phyloP scores from a whole-genome alignment of 495 filamentous ascomycete species.

The Pseudoneurospora amorphoporcata region DNA sequence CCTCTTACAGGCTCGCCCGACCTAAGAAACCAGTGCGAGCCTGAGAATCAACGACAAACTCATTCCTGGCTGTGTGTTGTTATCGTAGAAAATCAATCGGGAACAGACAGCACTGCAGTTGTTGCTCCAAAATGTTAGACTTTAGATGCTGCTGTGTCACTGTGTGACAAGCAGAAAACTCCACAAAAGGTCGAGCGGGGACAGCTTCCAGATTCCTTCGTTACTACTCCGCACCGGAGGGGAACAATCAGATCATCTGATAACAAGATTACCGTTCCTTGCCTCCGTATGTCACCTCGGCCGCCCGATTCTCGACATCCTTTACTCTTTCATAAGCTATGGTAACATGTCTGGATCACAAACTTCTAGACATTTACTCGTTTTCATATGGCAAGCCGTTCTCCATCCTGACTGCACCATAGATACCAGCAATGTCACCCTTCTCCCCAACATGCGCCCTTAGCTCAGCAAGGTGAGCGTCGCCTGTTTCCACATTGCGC shows the following conservation, averaged over 20 bases:
- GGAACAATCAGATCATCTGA: not conserved
- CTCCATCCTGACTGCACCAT: slow-evolving; percentile 63
- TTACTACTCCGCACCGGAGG: not conserved
- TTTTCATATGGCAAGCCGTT: slow-evolving; percentile 63
- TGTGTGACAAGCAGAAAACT: not conserved
- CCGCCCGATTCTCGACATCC: not conserved
- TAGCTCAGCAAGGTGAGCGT: slow-evolving; percentile 53
- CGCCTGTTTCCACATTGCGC: slow-evolving; percentile 54
- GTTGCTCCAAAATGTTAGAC: not conserved
- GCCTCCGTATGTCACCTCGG: not conserved
- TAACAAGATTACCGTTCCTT: not conserved
- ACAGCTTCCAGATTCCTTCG: not conserved
- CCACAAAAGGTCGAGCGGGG: not conserved
- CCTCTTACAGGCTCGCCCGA: not conserved
- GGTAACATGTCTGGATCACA: not conserved
- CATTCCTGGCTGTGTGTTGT: not conserved
- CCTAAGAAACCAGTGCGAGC: not conserved
- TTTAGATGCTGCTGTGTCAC: not conserved
- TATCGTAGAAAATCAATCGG: not conserved
- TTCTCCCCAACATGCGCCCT: slow-evolving; percentile 62
- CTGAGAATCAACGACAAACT: not conserved
- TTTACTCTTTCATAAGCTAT: not conserved
- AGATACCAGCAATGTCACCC: slow-evolving; percentile 78
- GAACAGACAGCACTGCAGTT: not conserved
- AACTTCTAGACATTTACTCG: slow-evolving; percentile 5